Evolutionary conservation across 2,329 filamentous ascomycete genomes (phyloP), one percentile per base, ranked within the genome.

Genomic region (Tolypocladium ovalisporum): DNA sequence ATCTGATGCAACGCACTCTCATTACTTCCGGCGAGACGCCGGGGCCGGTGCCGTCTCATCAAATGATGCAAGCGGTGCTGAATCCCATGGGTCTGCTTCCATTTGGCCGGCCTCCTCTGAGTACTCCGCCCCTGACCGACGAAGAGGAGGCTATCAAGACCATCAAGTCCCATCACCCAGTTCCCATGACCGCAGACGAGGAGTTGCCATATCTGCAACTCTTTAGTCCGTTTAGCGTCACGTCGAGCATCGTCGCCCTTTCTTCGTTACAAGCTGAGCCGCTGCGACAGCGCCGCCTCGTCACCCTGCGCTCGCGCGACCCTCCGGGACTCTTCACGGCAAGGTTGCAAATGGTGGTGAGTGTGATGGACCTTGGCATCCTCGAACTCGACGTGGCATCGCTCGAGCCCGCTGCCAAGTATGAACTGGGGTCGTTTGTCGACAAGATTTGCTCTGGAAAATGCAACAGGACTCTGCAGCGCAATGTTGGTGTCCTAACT

Each of bases 191-290:
- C 1, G 77, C 87, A 1, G 75, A 79, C 0, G 82, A 91, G 59
- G 82, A 87, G 54, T 71, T 88, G 2, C 83, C 86, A 0, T 90
- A 87, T 62, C 76, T 92, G 0, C 81, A 87, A 52, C 77, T 87
- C 10, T 90, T 94, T 64, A 88, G 83, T 0, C 83, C 87, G 0
- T 77, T 94, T 17, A 75, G 75, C 0, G 84, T 88, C 58, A 76
- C 77, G 0, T 86, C 84, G 0, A 77, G 72, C 0, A 73, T 84
- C 17, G 71, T 75, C 0, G 68, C 80, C 0, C 64, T 82, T 2
- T 76, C 79, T 0, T 49, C 67, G 8, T 59, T 64, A 2, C 64
- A 62, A 0, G 63, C 68, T 1, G 56, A 71, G 8, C 71, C 75
- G 0, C 59, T 78, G 0, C 67, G 79, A 36, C 83, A 85, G 58